Evolutionary conservation across 1,284 basidiomycete species (phyloP), one percentile per base, ranked within the genome.

Genomic region (Tilletia horrida): DNA sequence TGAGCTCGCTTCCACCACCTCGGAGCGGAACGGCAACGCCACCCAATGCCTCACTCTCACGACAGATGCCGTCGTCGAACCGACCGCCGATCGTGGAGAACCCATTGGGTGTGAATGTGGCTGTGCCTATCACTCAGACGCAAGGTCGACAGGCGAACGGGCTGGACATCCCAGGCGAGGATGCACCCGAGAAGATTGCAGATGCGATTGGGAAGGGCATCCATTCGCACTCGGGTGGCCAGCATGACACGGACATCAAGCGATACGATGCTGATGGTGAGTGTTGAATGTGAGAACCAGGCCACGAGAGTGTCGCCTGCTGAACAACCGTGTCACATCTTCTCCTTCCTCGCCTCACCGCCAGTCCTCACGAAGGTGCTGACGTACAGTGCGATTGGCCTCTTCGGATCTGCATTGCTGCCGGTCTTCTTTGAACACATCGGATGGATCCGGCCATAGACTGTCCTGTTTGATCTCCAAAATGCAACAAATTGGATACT

Each of bases 341-440:
- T 45, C 18, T 50, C 21, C 18, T 57, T n/a, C 9, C 9, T 57
- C 9, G 7, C 25, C 27, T 57, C 9, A 6, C 27, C 40, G 25
- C 6, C 62, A 67, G 66, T 95, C 8, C 83, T 94, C 71, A 94
- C 93, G 35, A 95, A 94, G 83, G 89, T 94, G 2, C 88, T 92
- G 61, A 93, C 95, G 2, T 97, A 96, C 79, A 86, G 87, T 63
- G 92, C 92, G 0, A 94, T 96, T 69, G 91, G 87, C 0, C 80
- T 90, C 29, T 80, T 93, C 48, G 71, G 69, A 1, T 69, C 72
- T 1, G 66, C 72, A 14, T 23, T 73, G 35, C 69, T 78, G 23
- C 77, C 76, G 4, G 69, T 70, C 2, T 43, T 75, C 21, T 72
- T 78, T 21, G 69, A 72, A 55, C 63, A 67, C 42, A 43, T 75